A percentile compares a stretch with the other conserved stretches of the same genome.
Evolutionary conservation across 148 eudicot genomes (phyloP).

Genomic region (Mesembryanthemum crystallinum): DNA sequence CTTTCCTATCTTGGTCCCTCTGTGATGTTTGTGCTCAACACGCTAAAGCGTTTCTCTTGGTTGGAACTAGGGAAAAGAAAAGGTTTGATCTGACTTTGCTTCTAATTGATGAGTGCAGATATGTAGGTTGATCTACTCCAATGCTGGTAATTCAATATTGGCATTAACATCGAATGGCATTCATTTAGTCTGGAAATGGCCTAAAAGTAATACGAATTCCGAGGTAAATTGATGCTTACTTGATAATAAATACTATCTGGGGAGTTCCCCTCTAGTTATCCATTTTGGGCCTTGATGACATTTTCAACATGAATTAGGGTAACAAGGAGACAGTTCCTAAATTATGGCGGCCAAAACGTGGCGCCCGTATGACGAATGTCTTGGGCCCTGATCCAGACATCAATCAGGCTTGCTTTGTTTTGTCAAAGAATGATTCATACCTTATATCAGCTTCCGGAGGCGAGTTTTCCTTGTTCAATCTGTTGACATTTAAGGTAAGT

Average conservation of each 20-base stretch:
- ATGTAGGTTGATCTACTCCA: slow-evolving; percentile 56
- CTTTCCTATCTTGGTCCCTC: too few relatives aligned
- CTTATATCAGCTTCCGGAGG: slow-evolving; percentile 72
- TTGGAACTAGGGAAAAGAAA: too few relatives aligned
- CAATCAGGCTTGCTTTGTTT: slow-evolving; percentile 58
- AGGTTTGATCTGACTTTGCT: not conserved
- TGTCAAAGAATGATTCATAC: slow-evolving; percentile 62
- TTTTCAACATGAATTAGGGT: slow-evolving; percentile 32
- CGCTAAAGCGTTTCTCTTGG: too few relatives aligned
- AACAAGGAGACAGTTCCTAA: slow-evolving; percentile 48
- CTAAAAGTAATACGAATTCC: slow-evolving; percentile 52
- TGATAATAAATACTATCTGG: too few relatives aligned
- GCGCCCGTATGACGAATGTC: slow-evolving; percentile 50
- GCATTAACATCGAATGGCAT: slow-evolving; percentile 57
- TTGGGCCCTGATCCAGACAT: slow-evolving; percentile 36
- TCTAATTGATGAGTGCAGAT: slow-evolving; percentile 36
- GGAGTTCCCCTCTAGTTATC: too few relatives aligned
- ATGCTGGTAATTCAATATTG: slow-evolving; percentile 54
- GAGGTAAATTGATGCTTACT: slow-evolving; percentile 34
- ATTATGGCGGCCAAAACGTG: slow-evolving; percentile 55
- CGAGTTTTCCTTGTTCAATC: slow-evolving; percentile 57
- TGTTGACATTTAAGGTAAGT: slow-evolving; percentile 62
- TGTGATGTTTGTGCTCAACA: too few relatives aligned
- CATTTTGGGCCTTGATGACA: not conserved
- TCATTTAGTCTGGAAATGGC: slow-evolving; percentile 79